Conservation (phyloP, 2,329 filamentous ascomycete species). For the Penicillium janthinellum region DNA sequence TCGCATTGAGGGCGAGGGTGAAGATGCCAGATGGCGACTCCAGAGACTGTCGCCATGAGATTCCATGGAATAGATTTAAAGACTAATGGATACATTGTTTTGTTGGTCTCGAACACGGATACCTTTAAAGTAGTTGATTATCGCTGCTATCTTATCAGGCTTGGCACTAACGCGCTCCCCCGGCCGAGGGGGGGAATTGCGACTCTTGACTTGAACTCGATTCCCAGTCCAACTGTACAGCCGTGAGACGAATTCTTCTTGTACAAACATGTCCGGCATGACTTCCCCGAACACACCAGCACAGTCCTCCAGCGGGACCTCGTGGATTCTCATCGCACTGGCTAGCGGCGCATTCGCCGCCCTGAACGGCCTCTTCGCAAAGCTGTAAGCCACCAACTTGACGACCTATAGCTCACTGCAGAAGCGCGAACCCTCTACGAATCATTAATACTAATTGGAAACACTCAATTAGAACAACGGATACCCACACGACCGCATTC, state of each 20-base stretch:
- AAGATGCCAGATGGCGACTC: slow-evolving; percentile 40
- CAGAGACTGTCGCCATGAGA: slow-evolving; percentile 39
- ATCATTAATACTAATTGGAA: background rate
- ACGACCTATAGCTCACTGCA: background rate
- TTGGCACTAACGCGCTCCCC: slow-evolving; percentile 16
- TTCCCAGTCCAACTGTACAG: background rate
- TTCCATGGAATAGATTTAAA: background rate
- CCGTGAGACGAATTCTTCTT: background rate
- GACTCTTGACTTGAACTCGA: background rate
- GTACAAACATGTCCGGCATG: slow-evolving; percentile 14
- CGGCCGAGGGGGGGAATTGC: background rate
- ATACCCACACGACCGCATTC: slow-evolving; percentile 58
- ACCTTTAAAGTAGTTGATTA: background rate
- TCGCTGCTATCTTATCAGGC: slow-evolving; percentile 16
- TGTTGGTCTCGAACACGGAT: too few species aligned
- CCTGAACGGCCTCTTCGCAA: slow-evolving; percentile 67
- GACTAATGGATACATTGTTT: too few species aligned
- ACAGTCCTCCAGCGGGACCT: slow-evolving; percentile 15
- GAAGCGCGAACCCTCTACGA: background rate
- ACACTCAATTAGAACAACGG: slow-evolving; percentile 55
- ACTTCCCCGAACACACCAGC: slow-evolving; percentile 7
- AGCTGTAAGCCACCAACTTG: slow-evolving; percentile 50
- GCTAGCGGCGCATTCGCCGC: slow-evolving; percentile 65
- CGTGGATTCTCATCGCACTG: slow-evolving; percentile 59
- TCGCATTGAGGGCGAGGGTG: slow-evolving; percentile 64